Percentiles rank a stretch among this genome's conserved stretches.
Conservation (phyloP, 1,284 basidiomycete genomes). For the Entoloma clypeatum region DNA sequence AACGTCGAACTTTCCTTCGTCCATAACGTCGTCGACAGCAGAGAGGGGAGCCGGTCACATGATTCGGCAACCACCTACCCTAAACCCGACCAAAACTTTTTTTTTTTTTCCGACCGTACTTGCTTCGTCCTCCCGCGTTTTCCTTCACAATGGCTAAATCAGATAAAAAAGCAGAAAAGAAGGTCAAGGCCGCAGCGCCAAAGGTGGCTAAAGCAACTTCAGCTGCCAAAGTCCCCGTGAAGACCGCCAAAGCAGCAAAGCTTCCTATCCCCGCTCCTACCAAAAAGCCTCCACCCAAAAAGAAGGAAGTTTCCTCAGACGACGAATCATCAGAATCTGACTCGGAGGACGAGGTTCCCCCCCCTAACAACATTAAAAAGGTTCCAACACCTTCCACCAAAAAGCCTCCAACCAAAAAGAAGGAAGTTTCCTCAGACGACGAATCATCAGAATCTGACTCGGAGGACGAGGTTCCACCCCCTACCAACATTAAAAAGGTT, state of each 20-base stretch:
- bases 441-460: conserved; percentile 24
- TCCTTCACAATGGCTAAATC: conserved; percentile 43
- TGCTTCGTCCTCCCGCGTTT: conserved; percentile 13
- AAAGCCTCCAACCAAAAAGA: conserved; percentile 15
- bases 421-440: conserved; percentile 9
- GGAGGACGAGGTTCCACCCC: conserved; percentile 5
- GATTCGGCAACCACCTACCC: conserved; percentile 28
- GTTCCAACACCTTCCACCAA: conserved; percentile 18
- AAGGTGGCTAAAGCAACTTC: conserved; percentile 40
- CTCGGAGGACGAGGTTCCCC: conserved; percentile 20
- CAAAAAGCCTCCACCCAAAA: conserved; percentile 26
- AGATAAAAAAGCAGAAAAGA: conserved; percentile 43
- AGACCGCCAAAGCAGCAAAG: too few relatives aligned
- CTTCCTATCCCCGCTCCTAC: too few relatives aligned
- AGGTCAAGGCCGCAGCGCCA: conserved; percentile 28
- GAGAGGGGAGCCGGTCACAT: conserved; percentile 18
- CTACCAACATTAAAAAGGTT: not conserved
- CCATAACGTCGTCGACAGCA: conserved; percentile 22
- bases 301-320: conserved; percentile 33
- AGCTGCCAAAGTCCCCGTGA: too few relatives aligned
- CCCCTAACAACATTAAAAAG: conserved; percentile 16
- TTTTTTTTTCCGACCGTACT: conserved; percentile 12
- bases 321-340: conserved; percentile 23
- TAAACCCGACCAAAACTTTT: conserved; percentile 31
- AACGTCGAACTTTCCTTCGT: conserved; percentile 62